Evolutionary conservation across 2,329 filamentous ascomycete genomes (phyloP).

Genomic region (Apiospora marii): DNA sequence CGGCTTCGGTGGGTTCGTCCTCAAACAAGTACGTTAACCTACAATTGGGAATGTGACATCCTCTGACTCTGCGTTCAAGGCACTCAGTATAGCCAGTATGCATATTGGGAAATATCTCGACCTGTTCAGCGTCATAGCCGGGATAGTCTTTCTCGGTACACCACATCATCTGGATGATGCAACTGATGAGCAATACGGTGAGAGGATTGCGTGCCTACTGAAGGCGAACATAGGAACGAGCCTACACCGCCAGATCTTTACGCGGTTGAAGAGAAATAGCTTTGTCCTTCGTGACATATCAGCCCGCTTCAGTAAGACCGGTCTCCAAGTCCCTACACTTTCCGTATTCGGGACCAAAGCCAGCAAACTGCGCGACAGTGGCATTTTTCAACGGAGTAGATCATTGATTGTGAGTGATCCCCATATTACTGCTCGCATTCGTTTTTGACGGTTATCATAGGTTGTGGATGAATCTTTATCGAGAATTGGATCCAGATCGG

Average conservation of each 20-base stretch:
- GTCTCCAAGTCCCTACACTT: background rate
- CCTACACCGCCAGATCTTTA: background rate
- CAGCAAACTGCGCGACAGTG: background rate
- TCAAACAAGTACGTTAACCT: background rate
- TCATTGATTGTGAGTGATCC: background rate
- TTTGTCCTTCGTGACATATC: background rate
- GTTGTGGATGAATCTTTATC: background rate
- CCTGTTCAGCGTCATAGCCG: background rate
- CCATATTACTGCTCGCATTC: background rate
- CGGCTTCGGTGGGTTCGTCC: background rate
- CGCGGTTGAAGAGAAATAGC: background rate
- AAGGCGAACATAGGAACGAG: background rate
- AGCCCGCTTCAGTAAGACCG: background rate
- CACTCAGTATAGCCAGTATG: background rate
- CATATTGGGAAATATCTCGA: background rate
- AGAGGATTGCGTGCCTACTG: background rate
- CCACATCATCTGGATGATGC: background rate
- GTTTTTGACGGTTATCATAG: background rate
- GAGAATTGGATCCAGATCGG: background rate
- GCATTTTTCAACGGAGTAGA: background rate
- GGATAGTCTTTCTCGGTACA: background rate
- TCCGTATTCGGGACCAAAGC: background rate
- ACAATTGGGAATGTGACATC: rapidly evolving
- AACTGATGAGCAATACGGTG: background rate
- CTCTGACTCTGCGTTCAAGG: background rate